Conservation (phyloP, 768 basidiomycete species). For the Tylopilus sp. region DNA sequence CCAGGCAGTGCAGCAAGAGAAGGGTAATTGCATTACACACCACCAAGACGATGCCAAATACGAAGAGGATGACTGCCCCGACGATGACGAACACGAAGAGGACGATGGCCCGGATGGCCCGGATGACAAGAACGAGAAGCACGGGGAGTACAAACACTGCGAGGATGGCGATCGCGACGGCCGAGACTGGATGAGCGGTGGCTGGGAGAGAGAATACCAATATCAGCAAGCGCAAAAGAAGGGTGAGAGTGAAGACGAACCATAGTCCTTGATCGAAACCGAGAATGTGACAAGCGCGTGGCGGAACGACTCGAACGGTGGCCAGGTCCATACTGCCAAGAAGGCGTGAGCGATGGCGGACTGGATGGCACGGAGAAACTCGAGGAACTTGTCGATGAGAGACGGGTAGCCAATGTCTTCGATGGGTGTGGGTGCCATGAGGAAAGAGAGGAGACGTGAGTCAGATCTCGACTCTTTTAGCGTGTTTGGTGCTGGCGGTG, state of each 20-base stretch:
- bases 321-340: slow-evolving; percentile 18
- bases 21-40: not conserved
- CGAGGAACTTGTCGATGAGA: slow-evolving; percentile 15
- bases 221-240: not conserved
- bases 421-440: slow-evolving; percentile 17
- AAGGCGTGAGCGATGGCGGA: slow-evolving; percentile 6
- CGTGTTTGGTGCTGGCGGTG: not conserved
- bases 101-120: not conserved
- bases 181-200: slow-evolving; percentile 10
- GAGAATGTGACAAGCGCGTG: slow-evolving; percentile 9
- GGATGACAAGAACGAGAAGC: not conserved
- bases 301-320: slow-evolving; percentile 23
- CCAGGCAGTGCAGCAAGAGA: not conserved
- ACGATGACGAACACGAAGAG: not conserved
- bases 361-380: slow-evolving; percentile 15
- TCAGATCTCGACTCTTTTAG: not conserved
- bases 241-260: slow-evolving; percentile 9
- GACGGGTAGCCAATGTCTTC: slow-evolving; percentile 18
- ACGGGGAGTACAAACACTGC: not conserved
- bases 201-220: not conserved
- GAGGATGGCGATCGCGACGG: slow-evolving; percentile 1
- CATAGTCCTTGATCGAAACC: slow-evolving; percentile 11
- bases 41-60: not conserved
- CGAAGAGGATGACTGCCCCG: not conserved
- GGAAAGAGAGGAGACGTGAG: not conserved